These are phyloP conservation scores for Leptographium lundbergii DNA, from an alignment of 2,329 filamentous ascomycete species.

Conservation along the genomic window DNA sequence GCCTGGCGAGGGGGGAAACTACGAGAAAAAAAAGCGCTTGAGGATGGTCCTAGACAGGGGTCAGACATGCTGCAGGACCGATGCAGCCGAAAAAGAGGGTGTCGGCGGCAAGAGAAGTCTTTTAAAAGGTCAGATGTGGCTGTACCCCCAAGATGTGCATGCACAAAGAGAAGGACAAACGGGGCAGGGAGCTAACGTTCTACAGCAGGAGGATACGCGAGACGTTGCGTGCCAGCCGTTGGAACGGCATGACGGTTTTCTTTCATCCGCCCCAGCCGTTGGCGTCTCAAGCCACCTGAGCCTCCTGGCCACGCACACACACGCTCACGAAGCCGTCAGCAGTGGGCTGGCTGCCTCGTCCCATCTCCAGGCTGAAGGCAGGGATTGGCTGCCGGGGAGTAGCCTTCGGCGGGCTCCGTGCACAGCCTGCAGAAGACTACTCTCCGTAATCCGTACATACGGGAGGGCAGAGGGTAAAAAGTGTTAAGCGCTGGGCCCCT, in stretches of 20 bases:
- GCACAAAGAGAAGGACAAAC: neutral
- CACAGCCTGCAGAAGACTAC: neutral
- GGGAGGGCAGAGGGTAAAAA: neutral
- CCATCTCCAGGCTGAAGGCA: slow-evolving; percentile 1
- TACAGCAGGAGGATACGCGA: neutral
- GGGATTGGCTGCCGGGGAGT: neutral
- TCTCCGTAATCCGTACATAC: too few species aligned
- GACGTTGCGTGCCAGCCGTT: neutral
- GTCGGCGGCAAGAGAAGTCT: slow-evolving; percentile 28
- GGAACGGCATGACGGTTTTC: neutral
- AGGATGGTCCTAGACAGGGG: neutral
- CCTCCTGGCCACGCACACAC: neutral
- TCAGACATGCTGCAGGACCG: slow-evolving; percentile 3
- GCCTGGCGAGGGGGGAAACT: neutral
- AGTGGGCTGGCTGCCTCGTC: neutral
- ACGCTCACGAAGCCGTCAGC: neutral
- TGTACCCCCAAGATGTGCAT: slow-evolving; percentile 1
- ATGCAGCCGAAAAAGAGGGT: neutral
- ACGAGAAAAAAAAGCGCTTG: neutral
- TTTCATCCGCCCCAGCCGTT: neutral
- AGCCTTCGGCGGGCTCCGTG: neutral
- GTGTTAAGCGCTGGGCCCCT: neutral
- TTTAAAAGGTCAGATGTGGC: slow-evolving; percentile 25
- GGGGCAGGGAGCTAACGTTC: neutral
- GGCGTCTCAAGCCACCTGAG: too few species aligned